Conservation (phyloP, 805 yeast genomes). For the Wickerhamomyces canadensis region DNA sequence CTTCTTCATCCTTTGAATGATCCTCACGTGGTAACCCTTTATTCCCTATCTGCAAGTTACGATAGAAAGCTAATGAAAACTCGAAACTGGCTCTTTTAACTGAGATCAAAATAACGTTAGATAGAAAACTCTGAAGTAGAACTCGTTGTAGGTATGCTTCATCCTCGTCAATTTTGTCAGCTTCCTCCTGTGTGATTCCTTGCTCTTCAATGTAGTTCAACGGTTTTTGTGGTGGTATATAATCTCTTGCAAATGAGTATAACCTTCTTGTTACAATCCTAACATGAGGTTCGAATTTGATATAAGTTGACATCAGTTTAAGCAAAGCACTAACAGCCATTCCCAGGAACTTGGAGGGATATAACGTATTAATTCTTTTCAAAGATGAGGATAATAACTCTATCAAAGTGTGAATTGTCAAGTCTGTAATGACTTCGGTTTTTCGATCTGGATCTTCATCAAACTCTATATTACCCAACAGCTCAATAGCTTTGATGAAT, state of each 20-base stretch:
- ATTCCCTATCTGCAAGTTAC: conserved; percentile 10
- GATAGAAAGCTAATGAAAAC: conserved; percentile 27
- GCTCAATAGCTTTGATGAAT: conserved; percentile 64
- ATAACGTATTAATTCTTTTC: conserved; percentile 56
- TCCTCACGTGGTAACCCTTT: conserved; percentile 8
- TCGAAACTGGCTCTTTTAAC: conserved; percentile 24
- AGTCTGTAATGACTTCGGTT: conserved; percentile 17
- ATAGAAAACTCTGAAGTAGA: conserved; percentile 55
- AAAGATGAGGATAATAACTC: conserved; percentile 60
- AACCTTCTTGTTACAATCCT: conserved; percentile 54
- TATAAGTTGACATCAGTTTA: conserved; percentile 42
- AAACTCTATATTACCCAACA: conserved; percentile 37
- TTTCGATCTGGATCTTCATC: conserved; percentile 3
- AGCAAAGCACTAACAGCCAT: conserved; percentile 59
- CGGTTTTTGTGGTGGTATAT: conserved; percentile 41
- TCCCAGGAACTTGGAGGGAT: conserved; percentile 75
- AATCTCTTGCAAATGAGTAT: conserved; percentile 58
- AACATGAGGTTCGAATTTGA: conserved; percentile 27
- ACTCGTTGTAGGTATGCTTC: conserved; percentile 62
- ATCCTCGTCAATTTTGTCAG: conserved; percentile 40
- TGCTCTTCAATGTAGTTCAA: conserved; percentile 28
- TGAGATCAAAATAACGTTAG: conserved; percentile 43
- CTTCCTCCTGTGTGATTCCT: conserved; percentile 28
- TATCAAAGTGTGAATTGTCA: conserved; percentile 59
- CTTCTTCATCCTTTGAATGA: conserved; percentile 11